phyloP scores from a whole-genome alignment of 352 stramenopile genomes.

The Phytopythium oedochilum region DNA sequence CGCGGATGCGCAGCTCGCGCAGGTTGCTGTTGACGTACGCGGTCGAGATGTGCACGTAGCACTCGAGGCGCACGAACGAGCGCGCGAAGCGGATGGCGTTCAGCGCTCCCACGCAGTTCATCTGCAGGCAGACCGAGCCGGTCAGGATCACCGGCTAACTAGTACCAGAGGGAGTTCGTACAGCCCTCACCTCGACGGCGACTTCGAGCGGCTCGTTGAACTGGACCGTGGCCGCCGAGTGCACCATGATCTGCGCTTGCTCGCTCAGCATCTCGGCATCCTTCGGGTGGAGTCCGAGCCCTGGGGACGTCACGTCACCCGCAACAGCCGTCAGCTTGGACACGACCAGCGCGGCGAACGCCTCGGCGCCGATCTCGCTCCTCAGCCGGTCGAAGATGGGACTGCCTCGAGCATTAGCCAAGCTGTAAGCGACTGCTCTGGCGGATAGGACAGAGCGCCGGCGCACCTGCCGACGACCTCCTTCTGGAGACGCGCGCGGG shows the following conservation, averaged over 20 bases:
- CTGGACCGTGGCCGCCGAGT: slow-evolving; percentile 83
- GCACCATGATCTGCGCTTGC: slow-evolving; percentile 64
- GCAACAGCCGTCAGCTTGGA: slow-evolving; percentile 59
- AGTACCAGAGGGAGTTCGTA: no score
- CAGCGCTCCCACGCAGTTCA: slow-evolving; percentile 77
- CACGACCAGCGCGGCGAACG: slow-evolving; percentile 43
- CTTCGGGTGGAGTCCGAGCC: slow-evolving; percentile 43
- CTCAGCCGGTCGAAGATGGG: slow-evolving; percentile 70
- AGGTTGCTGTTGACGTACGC: slow-evolving; percentile 86
- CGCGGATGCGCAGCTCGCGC: slow-evolving; percentile 40
- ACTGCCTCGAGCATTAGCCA: slow-evolving; percentile 13
- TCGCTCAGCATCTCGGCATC: slow-evolving; percentile 41
- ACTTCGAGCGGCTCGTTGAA: slow-evolving; percentile 87
- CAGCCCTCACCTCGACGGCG: slow-evolving; percentile 53
- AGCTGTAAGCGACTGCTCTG: neutral
- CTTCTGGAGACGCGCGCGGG: slow-evolving; percentile 49
- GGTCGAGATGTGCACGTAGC: slow-evolving; percentile 80
- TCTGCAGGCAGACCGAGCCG: slow-evolving; percentile 8
- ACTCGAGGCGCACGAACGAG: slow-evolving; percentile 37
- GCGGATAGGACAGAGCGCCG: neutral
- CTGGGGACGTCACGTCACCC: slow-evolving; percentile 63
- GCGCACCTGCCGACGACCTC: slow-evolving; percentile 58
- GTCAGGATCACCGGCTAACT: no score
- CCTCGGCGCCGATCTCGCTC: slow-evolving; percentile 27
- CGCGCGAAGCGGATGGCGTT: slow-evolving; percentile 60